phyloP scores from a whole-genome alignment of 352 stramenopile genomes.

The Pythium brachiatum region DNA sequence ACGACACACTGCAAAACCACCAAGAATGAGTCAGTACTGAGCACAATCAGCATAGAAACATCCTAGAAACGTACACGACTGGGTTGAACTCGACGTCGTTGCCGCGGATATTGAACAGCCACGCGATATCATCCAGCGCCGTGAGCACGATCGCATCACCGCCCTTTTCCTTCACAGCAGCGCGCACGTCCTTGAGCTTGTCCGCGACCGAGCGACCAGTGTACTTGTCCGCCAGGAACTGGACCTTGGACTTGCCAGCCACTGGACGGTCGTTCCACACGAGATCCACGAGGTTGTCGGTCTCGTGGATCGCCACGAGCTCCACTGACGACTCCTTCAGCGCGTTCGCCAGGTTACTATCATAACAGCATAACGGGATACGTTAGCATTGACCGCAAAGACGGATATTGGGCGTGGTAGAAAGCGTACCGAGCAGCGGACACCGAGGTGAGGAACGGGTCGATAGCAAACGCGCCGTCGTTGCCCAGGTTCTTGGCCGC shows the following conservation, averaged over 20 bases:
- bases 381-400: too few relatives aligned
- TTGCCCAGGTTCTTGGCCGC: slow-evolving; percentile 57
- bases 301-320: slow-evolving; percentile 69
- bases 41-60: background rate
- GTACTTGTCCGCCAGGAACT: slow-evolving; percentile 92
- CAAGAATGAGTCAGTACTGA: background rate
- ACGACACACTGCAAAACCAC: slow-evolving; percentile 74
- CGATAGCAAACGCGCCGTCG: slow-evolving; percentile 90
- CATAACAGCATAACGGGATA: background rate
- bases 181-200: slow-evolving; percentile 88
- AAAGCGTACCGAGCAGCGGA: slow-evolving; percentile 62
- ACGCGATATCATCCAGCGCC: slow-evolving; percentile 96
- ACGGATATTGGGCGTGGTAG: background rate
- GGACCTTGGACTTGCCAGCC: slow-evolving; percentile 76
- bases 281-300: slow-evolving; percentile 94
- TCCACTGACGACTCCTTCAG: slow-evolving; percentile 70
- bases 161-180: slow-evolving; percentile 85
- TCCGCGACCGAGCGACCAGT: slow-evolving; percentile 88
- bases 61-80: slow-evolving; percentile 85
- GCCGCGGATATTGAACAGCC: slow-evolving; percentile 98
- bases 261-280: slow-evolving; percentile 90
- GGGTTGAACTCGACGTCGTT: slow-evolving; percentile 97
- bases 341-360: slow-evolving; percentile 59
- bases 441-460: slow-evolving; percentile 93
- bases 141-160: slow-evolving; percentile 93